Conservation (phyloP, 2,329 filamentous ascomycete genomes). For the Penicillium freii region DNA sequence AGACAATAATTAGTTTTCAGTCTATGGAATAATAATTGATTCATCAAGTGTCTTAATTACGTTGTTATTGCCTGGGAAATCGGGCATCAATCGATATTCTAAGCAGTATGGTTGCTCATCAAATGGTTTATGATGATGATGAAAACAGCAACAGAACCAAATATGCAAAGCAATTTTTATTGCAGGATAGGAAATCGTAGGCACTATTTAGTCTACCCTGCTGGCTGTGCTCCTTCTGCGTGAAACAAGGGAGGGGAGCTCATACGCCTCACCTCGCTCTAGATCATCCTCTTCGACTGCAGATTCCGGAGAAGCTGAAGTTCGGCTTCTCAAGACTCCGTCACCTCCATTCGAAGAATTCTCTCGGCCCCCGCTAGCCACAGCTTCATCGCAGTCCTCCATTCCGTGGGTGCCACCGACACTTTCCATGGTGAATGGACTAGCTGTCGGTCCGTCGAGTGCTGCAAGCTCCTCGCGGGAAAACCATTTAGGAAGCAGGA, state of each 20-base stretch:
- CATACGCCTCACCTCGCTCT: conserved; percentile 44
- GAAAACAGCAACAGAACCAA: no score
- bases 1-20: no score
- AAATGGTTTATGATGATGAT: not conserved
- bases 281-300: conserved; percentile 38
- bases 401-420: conserved; percentile 63
- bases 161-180: not conserved
- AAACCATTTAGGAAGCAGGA: conserved; percentile 63
- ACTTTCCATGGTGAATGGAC: conserved; percentile 72
- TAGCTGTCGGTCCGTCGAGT: conserved; percentile 73
- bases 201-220: conserved; percentile 15
- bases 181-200: not conserved
- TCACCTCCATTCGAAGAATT: conserved; percentile 15
- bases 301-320: conserved; percentile 27
- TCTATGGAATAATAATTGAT: not conserved
- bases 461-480: conserved; percentile 58
- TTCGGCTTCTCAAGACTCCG: conserved; percentile 19
- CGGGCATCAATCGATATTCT: not conserved
- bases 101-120: not conserved
- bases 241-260: conserved; percentile 31
- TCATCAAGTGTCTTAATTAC: not conserved
- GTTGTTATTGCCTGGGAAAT: not conserved
- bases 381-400: conserved; percentile 24
- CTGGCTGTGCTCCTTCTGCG: conserved; percentile 33
- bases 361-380: conserved; percentile 1